These are phyloP conservation scores for Chaetomium sp. DNA, from an alignment of 2,329 filamentous ascomycete species.

Conservation along the genomic window DNA sequence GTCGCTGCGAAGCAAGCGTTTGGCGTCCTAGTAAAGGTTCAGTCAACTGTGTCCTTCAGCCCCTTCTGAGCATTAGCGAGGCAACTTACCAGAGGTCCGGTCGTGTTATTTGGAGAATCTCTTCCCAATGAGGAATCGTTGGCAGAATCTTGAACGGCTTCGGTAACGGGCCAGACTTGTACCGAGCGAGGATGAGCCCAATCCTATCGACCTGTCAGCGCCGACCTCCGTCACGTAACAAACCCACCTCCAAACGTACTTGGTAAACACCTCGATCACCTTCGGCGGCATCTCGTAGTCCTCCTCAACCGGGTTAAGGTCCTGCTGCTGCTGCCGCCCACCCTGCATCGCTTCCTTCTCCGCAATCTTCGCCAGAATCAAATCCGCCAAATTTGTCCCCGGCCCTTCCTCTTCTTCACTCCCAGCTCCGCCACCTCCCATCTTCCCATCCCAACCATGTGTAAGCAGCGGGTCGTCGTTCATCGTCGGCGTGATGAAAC, in stretches of 20 bases:
- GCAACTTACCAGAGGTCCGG: constrained; percentile 18
- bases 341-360: constrained; percentile 63
- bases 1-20: constrained; percentile 77
- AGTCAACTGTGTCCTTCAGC: neutral
- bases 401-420: constrained; percentile 38
- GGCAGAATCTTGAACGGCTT: constrained; percentile 98
- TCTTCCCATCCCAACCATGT: constrained; percentile 49
- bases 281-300: constrained; percentile 83
- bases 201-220: constrained; percentile 47
- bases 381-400: constrained; percentile 76
- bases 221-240: neutral
- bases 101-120: constrained; percentile 22
- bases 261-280: constrained; percentile 88
- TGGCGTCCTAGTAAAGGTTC: constrained; percentile 45
- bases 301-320: constrained; percentile 53
- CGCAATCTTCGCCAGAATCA: constrained; percentile 92
- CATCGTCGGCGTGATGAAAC: constrained; percentile 69
- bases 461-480: constrained; percentile 68
- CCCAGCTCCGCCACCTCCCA: constrained; percentile 28
- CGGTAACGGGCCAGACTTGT: constrained; percentile 92
- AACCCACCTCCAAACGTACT: constrained; percentile 44
- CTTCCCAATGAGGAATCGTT: constrained; percentile 85
- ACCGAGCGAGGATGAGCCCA: constrained; percentile 80
- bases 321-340: constrained; percentile 12
- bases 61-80: neutral